phyloP scores from a whole-genome alignment of 148 eudicot genomes.

The Linanthus parryae region DNA sequence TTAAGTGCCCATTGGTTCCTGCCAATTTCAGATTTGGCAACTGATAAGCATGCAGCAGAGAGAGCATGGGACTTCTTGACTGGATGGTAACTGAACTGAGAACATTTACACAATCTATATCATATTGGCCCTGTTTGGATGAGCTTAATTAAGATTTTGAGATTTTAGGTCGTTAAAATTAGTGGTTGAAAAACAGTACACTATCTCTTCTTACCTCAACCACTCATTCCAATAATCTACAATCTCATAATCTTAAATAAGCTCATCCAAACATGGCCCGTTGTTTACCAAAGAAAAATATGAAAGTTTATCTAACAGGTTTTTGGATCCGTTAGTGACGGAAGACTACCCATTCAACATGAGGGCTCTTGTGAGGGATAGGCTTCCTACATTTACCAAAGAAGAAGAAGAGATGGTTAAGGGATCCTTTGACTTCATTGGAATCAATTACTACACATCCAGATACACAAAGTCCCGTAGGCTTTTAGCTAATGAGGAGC shows the following conservation, averaged over 20 bases:
- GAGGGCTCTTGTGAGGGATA: slow-evolving; percentile 7
- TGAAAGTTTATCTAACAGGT: background rate
- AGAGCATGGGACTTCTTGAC: slow-evolving; percentile 5
- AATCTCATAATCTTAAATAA: too few species aligned
- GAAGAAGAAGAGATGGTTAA: slow-evolving; percentile 6
- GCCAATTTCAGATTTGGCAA: background rate
- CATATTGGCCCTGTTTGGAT: too few species aligned
- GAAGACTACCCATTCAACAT: slow-evolving; percentile 18
- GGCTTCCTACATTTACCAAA: slow-evolving; percentile 12
- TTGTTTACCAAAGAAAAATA: too few species aligned
- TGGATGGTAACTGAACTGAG: slow-evolving; percentile 3
- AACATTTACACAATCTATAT: too few species aligned
- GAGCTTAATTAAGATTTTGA: too few species aligned
- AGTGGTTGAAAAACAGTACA: too few species aligned
- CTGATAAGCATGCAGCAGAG: slow-evolving; percentile 1
- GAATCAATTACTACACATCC: slow-evolving; percentile 20
- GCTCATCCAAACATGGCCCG: too few species aligned
- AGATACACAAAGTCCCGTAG: background rate
- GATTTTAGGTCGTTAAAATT: too few species aligned
- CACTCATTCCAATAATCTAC: too few species aligned
- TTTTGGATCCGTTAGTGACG: slow-evolving; percentile 1
- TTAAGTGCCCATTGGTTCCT: slow-evolving; percentile 3
- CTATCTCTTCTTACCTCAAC: too few species aligned
- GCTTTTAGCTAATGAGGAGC: background rate
- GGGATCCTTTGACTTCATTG: slow-evolving; percentile 22